These are phyloP conservation scores for Xylaria sp. DNA, from an alignment of 2,329 filamentous ascomycete genomes.

Conservation along the genomic window DNA sequence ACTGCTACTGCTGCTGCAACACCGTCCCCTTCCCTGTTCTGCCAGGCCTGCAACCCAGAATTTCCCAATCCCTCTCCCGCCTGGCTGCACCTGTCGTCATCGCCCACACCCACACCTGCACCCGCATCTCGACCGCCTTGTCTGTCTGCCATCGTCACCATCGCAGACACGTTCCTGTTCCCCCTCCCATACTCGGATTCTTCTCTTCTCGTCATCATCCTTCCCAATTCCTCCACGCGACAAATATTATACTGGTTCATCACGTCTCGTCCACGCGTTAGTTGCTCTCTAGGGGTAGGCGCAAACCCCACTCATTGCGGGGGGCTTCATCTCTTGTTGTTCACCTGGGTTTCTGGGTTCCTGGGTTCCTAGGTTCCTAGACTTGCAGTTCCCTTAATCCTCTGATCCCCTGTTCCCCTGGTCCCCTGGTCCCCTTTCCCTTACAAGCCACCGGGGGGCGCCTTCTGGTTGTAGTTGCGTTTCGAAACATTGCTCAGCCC, in stretches of 20 bases:
- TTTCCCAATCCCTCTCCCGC: constrained; percentile 39
- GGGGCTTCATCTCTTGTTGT: constrained; percentile 43
- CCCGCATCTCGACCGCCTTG: constrained; percentile 44
- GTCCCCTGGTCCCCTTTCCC: constrained; percentile 4
- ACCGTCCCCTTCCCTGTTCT: constrained; percentile 38
- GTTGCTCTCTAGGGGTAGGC: constrained; percentile 46
- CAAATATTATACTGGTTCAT: constrained; percentile 32
- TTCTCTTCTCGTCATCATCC: constrained; percentile 35
- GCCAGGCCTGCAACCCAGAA: constrained; percentile 46
- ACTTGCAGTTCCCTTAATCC: constrained; percentile 23
- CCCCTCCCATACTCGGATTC: constrained; percentile 39
- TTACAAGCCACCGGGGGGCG: constrained; percentile 5
- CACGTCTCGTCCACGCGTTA: constrained; percentile 43
- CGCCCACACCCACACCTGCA: constrained; percentile 46
- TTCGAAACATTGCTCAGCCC: constrained; percentile 6
- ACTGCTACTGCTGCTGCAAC: constrained; percentile 18
- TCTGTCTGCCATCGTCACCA: constrained; percentile 28
- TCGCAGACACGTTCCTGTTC: constrained; percentile 31
- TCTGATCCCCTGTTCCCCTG: background rate
- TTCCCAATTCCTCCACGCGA: constrained; percentile 45
- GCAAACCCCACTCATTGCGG: constrained; percentile 52
- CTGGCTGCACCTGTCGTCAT: constrained; percentile 49
- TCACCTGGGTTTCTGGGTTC: constrained; percentile 33
- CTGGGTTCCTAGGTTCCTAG: constrained; percentile 16
- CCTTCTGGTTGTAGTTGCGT: constrained; percentile 14